Percentiles rank a stretch among this genome's conserved stretches.
phyloP scores from a whole-genome alignment of 768 basidiomycete genomes.

The Mycena chlorophos region DNA sequence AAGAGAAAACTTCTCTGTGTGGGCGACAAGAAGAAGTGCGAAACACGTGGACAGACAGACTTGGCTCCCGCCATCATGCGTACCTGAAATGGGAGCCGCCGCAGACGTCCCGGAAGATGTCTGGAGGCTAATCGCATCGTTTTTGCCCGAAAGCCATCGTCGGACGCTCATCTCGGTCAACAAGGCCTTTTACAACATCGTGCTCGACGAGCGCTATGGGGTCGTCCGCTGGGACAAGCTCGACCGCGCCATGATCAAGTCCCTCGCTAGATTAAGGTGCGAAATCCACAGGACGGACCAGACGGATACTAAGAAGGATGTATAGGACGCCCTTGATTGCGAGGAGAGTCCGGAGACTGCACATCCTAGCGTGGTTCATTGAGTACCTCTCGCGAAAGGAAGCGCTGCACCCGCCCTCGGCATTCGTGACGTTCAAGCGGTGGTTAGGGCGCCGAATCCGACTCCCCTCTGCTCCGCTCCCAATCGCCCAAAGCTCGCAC shows the following conservation, averaged over 20 bases:
- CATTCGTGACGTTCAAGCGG: slow-evolving; percentile 1
- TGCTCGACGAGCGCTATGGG: slow-evolving; percentile 31
- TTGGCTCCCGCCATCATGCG: no score
- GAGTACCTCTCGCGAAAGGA: slow-evolving; percentile 29
- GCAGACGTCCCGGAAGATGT: neutral
- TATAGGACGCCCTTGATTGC: slow-evolving; percentile 35
- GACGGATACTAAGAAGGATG: neutral
- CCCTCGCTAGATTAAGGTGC: slow-evolving; percentile 34
- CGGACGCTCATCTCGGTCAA: neutral
- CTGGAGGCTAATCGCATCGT: neutral
- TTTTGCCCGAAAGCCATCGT: neutral
- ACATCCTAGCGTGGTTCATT: slow-evolving; percentile 43
- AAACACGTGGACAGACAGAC: no score
- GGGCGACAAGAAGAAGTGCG: no score
- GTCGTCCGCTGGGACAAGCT: slow-evolving; percentile 35
- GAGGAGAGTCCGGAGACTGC: slow-evolving; percentile 33
- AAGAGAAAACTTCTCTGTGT: no score
- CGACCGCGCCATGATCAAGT: slow-evolving; percentile 28
- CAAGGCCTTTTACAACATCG: slow-evolving; percentile 26
- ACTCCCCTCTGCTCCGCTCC: neutral
- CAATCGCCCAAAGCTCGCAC: slow-evolving; percentile 3
- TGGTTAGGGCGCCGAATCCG: slow-evolving; percentile 9
- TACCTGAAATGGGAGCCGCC: neutral
- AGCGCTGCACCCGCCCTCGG: neutral
- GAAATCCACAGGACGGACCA: slow-evolving; percentile 4